Percentiles rank a stretch among this genome's conserved stretches.
Conservation (phyloP, 257 asterid species). For the Scutellaria baicalensis region DNA sequence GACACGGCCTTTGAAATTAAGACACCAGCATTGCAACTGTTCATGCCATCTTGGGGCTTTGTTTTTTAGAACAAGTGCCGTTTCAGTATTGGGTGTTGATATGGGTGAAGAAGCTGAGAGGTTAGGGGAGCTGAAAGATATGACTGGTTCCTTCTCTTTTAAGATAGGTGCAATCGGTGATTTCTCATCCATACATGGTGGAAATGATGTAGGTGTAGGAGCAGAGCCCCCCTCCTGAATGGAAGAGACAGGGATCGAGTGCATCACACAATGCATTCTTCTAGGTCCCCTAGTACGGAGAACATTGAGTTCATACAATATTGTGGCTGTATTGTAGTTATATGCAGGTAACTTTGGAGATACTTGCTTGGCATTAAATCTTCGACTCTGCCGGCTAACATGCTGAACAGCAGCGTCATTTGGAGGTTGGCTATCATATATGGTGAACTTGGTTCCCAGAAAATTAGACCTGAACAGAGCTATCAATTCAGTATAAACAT, state of each 20-base stretch:
- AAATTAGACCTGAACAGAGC: conserved; percentile 71
- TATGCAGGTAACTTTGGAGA: conserved; percentile 76
- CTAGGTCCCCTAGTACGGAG: conserved; percentile 93
- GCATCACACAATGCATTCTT: conserved; percentile 75
- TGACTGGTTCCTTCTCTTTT: conserved; percentile 30
- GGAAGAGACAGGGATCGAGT: conserved; percentile 67
- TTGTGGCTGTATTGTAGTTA: conserved; percentile 52
- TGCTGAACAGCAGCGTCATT: conserved; percentile 36
- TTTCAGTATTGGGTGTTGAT: conserved; percentile 5
- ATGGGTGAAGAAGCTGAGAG: conserved; percentile 11
- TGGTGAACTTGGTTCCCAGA: conserved; percentile 85
- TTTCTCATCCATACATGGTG: conserved; percentile 33
- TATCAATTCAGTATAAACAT: not conserved
- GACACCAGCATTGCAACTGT: conserved; percentile 92
- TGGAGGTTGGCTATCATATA: conserved; percentile 77
- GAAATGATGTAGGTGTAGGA: conserved; percentile 72
- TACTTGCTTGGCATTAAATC: conserved; percentile 64
- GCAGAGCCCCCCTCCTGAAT: conserved; percentile 82
- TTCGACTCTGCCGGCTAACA: conserved; percentile 41
- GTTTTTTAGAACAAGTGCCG: conserved; percentile 64
- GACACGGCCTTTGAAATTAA: conserved; percentile 91
- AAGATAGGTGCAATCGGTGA: conserved; percentile 12
- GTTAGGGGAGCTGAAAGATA: conserved; percentile 20
- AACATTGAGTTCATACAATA: conserved; percentile 80
- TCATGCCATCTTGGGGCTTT: conserved; percentile 97